Base-by-base conservation (phyloP, 1,284 basidiomycete genomes). In the Filobasidium uniguttulatum region DNA sequence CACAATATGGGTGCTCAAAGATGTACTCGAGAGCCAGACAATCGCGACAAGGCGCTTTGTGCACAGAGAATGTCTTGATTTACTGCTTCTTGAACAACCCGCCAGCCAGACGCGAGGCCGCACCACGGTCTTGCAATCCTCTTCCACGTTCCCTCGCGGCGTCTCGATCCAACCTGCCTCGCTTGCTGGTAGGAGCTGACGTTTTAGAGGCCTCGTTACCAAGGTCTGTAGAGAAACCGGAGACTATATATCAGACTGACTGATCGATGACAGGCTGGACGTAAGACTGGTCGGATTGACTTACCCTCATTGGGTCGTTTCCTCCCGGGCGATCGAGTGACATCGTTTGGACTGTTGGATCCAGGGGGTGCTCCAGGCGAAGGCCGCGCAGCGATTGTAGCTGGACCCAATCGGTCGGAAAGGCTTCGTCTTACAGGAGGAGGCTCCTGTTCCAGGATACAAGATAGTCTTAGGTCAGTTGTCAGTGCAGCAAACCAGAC, bases 251-350 rank as follows among this genome's bases (percentile, higher is more conserved):
- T n/a, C n/a, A n/a, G n/a, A n/a, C n/a, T n/a, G n/a, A n/a, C n/a
- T n/a, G n/a, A n/a, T n/a, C n/a, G n/a, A n/a, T n/a, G n/a, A n/a
- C n/a, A n/a, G 22, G 29, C 17, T 20, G 19, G 25, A 17, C 3
- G 9, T 12, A 17, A n/a, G 15, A 22, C 31, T 17, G 37, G 48
- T 15, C 12, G 12, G 8, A 20, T 9, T 5, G 3, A 22, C 31
- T 47, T 30, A 52, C 50, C 50, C 35, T 52, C 50, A 22, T 43
- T 31, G 22, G 45, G 33, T 4, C 50, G 50, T 45, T 52, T 52
- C 6, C 50, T 12, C 26, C 29, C 40, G 17, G 50, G 26, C 30
- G 20, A 26, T 52, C 45, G 8, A 36, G 51, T 31, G 30, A 43
- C n/a, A 29, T 33, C 12, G 20, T 29, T 7, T 41, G 22, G 15